Evolutionary conservation across 371 early-diverging fungal species (phyloP), one percentile per base, ranked within the genome.

Genomic region (Rhizopus stolonifer): DNA sequence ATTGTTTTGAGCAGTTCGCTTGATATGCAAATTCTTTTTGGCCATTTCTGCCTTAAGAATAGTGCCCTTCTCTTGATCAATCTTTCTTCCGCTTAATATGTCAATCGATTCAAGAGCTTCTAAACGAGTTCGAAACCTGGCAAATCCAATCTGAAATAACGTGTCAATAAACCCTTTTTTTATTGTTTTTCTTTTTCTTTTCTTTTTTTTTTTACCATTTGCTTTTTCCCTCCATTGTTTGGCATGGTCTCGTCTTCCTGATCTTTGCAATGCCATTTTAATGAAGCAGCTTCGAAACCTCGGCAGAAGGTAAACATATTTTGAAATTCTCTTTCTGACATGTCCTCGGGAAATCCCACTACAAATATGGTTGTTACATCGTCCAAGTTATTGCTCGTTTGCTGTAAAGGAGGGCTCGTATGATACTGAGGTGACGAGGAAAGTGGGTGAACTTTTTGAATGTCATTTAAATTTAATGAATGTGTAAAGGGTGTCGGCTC

Each of bases 331-430:
- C 98, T 73, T 70, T 98, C 98, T 61, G 81, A 82, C 88, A 96
- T 92, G 71, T 98, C 95, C 29, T 96, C 95, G 18, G 98, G 98
- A 54, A 98, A 95, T 3, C 98, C 98, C 15, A 95, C 94, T 2
- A 96, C 95, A 80, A 96, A 98, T 56, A 98, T 94, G 38, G 97
- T 96, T 2, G 92, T 89, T 53, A 98, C 81, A 60, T 86, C 83
- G 39, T 86, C 87, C 9, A 56, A 15, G 29, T 50, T 29, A 10
- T 10, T 29, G 31, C 31, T 29, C 18, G 62, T 49, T 14, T 58
- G 48, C 2, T 49, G 32, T 1, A 57, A 42, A 22, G 59, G 52
- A 22, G 49, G 38, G 0, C 49, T 31, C 10, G 49, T 46, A 7
- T 7, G 26, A 19, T 38, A 38, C 14, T 38, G 38, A 10, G 60